A percentile compares a stretch with the other conserved stretches of the same genome.
phyloP scores from a whole-genome alignment of 2,329 filamentous ascomycete species.

The Ascochyta clinopodiicola region DNA sequence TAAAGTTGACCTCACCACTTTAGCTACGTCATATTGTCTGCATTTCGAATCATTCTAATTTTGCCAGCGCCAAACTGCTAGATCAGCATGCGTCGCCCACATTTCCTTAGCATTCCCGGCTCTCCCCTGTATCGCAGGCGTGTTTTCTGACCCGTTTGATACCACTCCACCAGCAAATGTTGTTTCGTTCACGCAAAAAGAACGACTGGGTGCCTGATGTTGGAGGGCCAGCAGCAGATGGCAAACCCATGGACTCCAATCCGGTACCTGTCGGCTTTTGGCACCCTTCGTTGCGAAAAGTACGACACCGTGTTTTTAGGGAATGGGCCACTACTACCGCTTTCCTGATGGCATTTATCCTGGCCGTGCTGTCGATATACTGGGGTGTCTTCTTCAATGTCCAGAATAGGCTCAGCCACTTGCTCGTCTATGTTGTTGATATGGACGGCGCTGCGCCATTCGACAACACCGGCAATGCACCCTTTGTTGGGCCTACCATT shows the following conservation, averaged over 20 bases:
- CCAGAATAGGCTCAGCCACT: slow-evolving; percentile 53
- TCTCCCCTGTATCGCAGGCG: neutral
- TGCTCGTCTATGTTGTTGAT: slow-evolving; percentile 65
- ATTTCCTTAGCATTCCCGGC: neutral
- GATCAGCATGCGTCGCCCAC: slow-evolving; percentile 5
- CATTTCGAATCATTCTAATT: neutral
- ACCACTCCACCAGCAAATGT: neutral
- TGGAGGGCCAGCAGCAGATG: slow-evolving; percentile 15
- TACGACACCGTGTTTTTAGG: slow-evolving; percentile 48
- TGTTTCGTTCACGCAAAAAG: slow-evolving; percentile 10
- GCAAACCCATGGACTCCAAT: slow-evolving; percentile 21
- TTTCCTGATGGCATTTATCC: slow-evolving; percentile 62
- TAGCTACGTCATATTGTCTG: slow-evolving; percentile 8
- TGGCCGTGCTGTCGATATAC: slow-evolving; percentile 65
- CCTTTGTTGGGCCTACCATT: slow-evolving; percentile 65
- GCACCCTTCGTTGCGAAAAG: slow-evolving; percentile 49
- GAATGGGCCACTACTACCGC: slow-evolving; percentile 55
- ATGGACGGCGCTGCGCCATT: slow-evolving; percentile 67
- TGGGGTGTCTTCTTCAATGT: slow-evolving; percentile 65
- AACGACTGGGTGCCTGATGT: slow-evolving; percentile 14
- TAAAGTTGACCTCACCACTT: slow-evolving; percentile 13
- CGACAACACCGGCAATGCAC: slow-evolving; percentile 47
- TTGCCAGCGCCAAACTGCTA: neutral
- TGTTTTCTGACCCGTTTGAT: neutral
- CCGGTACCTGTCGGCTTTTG: slow-evolving; percentile 55